phyloP scores from a whole-genome alignment of 2,329 filamentous ascomycete species.

The Biscogniauxia mediterranea region DNA sequence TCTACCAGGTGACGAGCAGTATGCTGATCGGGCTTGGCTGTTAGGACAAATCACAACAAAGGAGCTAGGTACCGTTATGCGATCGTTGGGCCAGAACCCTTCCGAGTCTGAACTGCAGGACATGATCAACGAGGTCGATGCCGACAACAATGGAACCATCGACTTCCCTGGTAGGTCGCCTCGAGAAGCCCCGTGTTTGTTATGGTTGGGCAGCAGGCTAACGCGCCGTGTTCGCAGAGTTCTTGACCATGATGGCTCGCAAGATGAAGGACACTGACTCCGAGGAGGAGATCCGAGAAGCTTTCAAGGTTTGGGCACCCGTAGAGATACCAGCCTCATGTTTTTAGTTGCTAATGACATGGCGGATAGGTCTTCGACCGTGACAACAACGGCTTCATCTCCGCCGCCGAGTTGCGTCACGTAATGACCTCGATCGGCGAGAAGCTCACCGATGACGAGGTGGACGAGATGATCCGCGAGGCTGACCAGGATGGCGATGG shows the following conservation, averaged over 20 bases:
- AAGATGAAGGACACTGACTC: constrained; percentile 95
- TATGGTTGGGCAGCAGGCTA: constrained; percentile 19
- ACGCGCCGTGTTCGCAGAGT: constrained; percentile 56
- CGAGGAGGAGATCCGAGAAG: constrained; percentile 86
- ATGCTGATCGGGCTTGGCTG: background rate
- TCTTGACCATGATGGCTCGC: constrained; percentile 89
- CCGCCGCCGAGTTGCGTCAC: constrained; percentile 80
- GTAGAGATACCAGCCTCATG: constrained; percentile 1
- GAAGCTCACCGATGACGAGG: constrained; percentile 87
- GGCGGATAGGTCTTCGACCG: constrained; percentile 69
- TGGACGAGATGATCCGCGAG: constrained; percentile 91
- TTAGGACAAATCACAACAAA: constrained; percentile 88
- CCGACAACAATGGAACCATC: constrained; percentile 90
- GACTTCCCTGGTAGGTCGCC: constrained; percentile 75
- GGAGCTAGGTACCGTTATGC: constrained; percentile 87
- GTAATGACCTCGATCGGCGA: constrained; percentile 92
- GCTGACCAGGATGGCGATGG: constrained; percentile 88
- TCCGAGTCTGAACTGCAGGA: constrained; percentile 88
- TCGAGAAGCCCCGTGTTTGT: background rate
- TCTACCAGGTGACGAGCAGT: background rate
- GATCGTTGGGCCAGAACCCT: constrained; percentile 84
- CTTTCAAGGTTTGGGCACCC: constrained; percentile 66
- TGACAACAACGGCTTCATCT: constrained; percentile 91
- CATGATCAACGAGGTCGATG: constrained; percentile 93
- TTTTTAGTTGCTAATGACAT: constrained; percentile 16